These are phyloP conservation scores for Kwoniella newhampshirensis DNA, from an alignment of 768 basidiomycete species.

Conservation along the genomic window DNA sequence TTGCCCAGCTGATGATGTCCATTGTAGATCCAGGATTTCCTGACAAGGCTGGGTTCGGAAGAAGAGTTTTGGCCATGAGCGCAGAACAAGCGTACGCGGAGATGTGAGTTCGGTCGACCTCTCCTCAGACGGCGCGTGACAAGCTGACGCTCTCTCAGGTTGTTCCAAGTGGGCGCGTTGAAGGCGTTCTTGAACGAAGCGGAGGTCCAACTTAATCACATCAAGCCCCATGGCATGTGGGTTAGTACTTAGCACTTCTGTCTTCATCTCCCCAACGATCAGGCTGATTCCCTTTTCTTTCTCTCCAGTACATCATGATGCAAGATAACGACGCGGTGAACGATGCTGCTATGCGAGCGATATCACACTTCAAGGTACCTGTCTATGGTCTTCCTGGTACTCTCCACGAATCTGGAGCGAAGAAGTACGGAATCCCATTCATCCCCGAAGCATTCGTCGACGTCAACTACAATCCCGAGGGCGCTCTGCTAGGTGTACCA, in stretches of 20 bases:
- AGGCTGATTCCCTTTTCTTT: constrained; percentile 62
- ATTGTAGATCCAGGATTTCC: constrained; percentile 61
- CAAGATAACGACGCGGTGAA: constrained; percentile 62
- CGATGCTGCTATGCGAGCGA: constrained; percentile 60
- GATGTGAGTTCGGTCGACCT: constrained; percentile 52
- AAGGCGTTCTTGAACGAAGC: constrained; percentile 63
- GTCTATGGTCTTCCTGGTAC: constrained; percentile 66
- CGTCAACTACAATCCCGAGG: constrained; percentile 60
- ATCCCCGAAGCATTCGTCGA: constrained; percentile 62
- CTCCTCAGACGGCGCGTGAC: no score
- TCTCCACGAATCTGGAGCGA: constrained; percentile 62
- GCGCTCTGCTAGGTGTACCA: constrained; percentile 33
- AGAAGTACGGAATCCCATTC: constrained; percentile 62
- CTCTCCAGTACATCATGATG: constrained; percentile 65
- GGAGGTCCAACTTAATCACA: constrained; percentile 61
- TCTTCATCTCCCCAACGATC: background rate
- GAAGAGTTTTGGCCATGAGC: constrained; percentile 65
- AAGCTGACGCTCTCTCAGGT: constrained; percentile 55
- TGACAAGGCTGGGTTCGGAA: constrained; percentile 66
- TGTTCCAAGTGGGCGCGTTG: constrained; percentile 70
- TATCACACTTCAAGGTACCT: constrained; percentile 61
- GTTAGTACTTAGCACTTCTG: constrained; percentile 13
- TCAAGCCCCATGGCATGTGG: constrained; percentile 55
- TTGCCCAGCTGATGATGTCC: background rate
- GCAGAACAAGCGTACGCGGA: constrained; percentile 50